phyloP scores from a whole-genome alignment of 192 early-diverging fungal genomes.

The Rhizophagus clarus region DNA sequence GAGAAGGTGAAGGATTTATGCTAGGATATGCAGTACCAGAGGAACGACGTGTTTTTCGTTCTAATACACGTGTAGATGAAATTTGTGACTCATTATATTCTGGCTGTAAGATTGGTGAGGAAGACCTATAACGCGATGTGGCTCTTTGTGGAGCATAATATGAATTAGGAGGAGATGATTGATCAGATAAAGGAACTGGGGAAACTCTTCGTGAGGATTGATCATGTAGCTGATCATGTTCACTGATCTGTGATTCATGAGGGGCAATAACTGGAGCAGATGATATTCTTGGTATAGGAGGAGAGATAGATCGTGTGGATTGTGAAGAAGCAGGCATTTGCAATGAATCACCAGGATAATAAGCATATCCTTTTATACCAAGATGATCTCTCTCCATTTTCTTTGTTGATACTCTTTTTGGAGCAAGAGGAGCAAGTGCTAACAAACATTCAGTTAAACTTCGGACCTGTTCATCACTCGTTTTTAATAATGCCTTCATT shows the following conservation, averaged over 20 bases:
- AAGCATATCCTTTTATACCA: neutral
- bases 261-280: neutral
- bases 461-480: constrained; percentile 35
- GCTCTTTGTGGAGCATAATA: neutral
- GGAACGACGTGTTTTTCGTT: constrained; percentile 2
- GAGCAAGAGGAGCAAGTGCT: constrained; percentile 18
- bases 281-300: neutral
- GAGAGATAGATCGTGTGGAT: constrained; percentile 16
- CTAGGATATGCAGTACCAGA: constrained; percentile 19
- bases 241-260: constrained; percentile 3
- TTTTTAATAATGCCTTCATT: constrained; percentile 27
- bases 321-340: constrained; percentile 4
- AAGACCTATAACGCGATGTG: neutral
- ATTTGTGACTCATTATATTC: constrained; percentile 4
- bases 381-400: neutral
- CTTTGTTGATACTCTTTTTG: neutral
- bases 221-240: neutral
- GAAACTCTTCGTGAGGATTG: constrained; percentile 14
- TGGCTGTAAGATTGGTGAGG: constrained; percentile 8
- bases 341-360: neutral
- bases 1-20: constrained; percentile 25
- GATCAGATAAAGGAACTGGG: neutral
- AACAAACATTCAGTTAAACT: constrained; percentile 35
- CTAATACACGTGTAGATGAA: neutral
- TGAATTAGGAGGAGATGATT: constrained; percentile 16